Evolutionary conservation across 192 early-diverging fungal genomes (phyloP).

Genomic region (Gamsiella multidivaricata): DNA sequence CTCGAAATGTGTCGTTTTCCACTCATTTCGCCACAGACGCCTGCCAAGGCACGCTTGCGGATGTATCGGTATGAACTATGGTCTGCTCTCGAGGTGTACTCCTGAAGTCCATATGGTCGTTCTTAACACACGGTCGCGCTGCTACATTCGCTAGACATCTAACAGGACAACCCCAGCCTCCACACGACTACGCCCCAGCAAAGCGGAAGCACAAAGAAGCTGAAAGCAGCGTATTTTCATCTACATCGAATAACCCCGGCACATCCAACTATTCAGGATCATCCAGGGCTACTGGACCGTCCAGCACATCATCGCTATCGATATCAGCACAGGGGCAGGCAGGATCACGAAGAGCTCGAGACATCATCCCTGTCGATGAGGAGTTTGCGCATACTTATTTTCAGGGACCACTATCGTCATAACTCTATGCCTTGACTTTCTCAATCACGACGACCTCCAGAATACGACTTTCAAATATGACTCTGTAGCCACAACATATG

Average conservation of each 20-base stretch:
- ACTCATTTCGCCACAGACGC: constrained; percentile 12
- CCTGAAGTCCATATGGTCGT: not conserved
- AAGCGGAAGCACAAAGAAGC: constrained; percentile 17
- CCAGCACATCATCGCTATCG: not conserved
- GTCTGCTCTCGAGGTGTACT: not conserved
- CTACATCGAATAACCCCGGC: not conserved
- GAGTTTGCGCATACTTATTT: constrained; percentile 39
- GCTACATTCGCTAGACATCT: constrained; percentile 15
- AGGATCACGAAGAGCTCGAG: not conserved
- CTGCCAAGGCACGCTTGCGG: constrained; percentile 30
- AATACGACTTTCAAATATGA: too few relatives aligned
- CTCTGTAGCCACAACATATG: too few relatives aligned
- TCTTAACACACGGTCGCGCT: too few relatives aligned
- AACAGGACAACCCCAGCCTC: constrained; percentile 42
- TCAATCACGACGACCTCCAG: too few relatives aligned
- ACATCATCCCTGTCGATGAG: constrained; percentile 31
- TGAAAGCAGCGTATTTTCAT: not conserved
- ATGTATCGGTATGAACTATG: constrained; percentile 28
- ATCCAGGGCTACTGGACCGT: constrained; percentile 7
- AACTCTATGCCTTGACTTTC: too few relatives aligned
- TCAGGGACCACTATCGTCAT: constrained; percentile 18
- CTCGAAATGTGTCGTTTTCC: not conserved
- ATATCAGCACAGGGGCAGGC: not conserved
- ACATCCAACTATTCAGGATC: constrained; percentile 12
- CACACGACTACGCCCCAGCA: constrained; percentile 20